Base-by-base conservation (phyloP, 805 yeast species). In the Yarrowia deformans region DNA sequence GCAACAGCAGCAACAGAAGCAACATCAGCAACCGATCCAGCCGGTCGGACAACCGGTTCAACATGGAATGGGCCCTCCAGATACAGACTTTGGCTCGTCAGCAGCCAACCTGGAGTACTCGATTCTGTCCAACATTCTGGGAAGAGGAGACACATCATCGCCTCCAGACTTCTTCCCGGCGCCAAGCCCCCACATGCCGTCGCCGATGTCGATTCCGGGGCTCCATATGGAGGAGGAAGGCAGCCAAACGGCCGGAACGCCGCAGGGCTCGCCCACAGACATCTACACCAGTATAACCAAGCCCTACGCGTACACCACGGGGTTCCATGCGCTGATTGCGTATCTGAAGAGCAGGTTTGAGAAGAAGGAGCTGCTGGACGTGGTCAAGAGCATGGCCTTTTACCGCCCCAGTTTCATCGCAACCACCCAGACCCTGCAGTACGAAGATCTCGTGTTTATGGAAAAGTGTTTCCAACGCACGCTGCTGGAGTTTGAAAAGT, bases 371-470 rank as follows among this genome's bases (percentile, higher is more conserved):
- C 68, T 79, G 61, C 74, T 76, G 71, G 73, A 72, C 29, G 79
- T 82, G 70, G 83, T 83, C 9, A 77, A 77, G 70, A 79, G 83
- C 1, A 82, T 82, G 79, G 82, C 82, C n/a, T 77, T 77, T 2
- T 80, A 79, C 29, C 80, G 94, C 68, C 94, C 95, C 13, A 86
- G 91, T 14, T 90, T 90, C 73, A 89, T 89, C 19, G 87, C 92
- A 23, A 88, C 93, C 0, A 90, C 92, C 63, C 87, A 90, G 73
- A 85, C 88, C 7, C 80, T 90, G 52, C 88, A 86, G 73, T 93
- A 90, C 71, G 86, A 86, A 75, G 95, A 90, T 75, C 78, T 89
- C 60, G 84, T 88, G 48, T 85, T 85, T 71, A 86, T 88, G 45
- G 90, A 87, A 72, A 74, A 87, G 56, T 83, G 86, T 13, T 84